Conservation (phyloP, 768 basidiomycete genomes). For the Fomitopsis pulvina region DNA sequence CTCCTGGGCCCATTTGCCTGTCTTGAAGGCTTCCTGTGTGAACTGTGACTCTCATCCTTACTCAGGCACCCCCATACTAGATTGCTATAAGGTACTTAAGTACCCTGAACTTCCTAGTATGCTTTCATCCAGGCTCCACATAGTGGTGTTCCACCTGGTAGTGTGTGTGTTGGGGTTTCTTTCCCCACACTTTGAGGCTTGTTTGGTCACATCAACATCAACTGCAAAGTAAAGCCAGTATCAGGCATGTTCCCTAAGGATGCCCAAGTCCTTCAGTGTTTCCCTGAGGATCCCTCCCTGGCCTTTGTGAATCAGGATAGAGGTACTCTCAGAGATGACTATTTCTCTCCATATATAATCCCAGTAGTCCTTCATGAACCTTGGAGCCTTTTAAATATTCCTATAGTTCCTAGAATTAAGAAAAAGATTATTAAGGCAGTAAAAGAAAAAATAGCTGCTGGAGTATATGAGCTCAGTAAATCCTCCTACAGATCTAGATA, state of each 20-base stretch:
- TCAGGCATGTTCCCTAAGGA: background rate
- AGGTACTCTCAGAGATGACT: slow-evolving; percentile 18
- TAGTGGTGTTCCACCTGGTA: no score
- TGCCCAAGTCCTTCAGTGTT: background rate
- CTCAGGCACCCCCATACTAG: no score
- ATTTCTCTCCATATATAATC: slow-evolving; percentile 23
- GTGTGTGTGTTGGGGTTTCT: no score
- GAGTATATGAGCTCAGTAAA: slow-evolving; percentile 30
- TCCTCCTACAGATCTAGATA: slow-evolving; percentile 30
- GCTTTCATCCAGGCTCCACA: no score
- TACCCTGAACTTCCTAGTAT: no score
- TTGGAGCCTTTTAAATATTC: slow-evolving; percentile 29
- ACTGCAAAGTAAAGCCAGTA: background rate
- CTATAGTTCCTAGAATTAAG: slow-evolving; percentile 28
- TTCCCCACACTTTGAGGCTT: no score
- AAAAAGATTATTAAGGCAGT: slow-evolving; percentile 27
- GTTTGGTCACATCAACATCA: background rate
- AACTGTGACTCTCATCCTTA: no score
- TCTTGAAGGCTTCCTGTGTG: no score
- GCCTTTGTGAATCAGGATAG: slow-evolving; percentile 17
- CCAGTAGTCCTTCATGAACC: slow-evolving; percentile 29
- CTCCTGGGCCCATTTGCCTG: no score
- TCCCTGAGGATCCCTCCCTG: slow-evolving; percentile 4
- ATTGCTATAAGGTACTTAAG: no score
- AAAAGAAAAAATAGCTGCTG: slow-evolving; percentile 26